These are phyloP conservation scores for Aureobasidium sp. DNA, from an alignment of 2,329 filamentous ascomycete species.

Conservation along the genomic window DNA sequence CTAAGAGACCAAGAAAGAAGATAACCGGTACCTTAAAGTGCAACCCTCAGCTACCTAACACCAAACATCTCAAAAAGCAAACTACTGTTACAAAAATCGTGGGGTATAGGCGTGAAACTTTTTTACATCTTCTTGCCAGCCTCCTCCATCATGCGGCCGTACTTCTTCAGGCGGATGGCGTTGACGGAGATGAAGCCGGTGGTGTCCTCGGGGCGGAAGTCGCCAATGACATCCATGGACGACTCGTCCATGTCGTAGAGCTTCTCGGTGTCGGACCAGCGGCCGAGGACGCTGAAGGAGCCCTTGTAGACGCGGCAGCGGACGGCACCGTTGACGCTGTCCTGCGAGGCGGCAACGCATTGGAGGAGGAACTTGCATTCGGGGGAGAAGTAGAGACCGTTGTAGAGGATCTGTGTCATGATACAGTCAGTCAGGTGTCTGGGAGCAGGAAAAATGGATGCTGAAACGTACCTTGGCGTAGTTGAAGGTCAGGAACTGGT, in stretches of 20 bases:
- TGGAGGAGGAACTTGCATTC: slow-evolving; percentile 66
- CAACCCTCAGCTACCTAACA: background rate
- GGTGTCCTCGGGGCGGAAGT: slow-evolving; percentile 60
- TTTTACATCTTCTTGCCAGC: slow-evolving; percentile 28
- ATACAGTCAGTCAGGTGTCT: background rate
- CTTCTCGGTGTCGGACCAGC: slow-evolving; percentile 59
- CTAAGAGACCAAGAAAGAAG: background rate
- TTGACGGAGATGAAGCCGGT: slow-evolving; percentile 66
- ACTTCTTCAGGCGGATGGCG: slow-evolving; percentile 49
- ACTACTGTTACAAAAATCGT: slow-evolving; percentile 8
- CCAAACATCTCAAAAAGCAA: background rate
- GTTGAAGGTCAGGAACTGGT: slow-evolving; percentile 62
- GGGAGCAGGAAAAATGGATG: slow-evolving; percentile 24
- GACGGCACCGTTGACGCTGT: slow-evolving; percentile 55
- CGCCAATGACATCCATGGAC: slow-evolving; percentile 63
- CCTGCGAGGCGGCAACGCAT: slow-evolving; percentile 54
- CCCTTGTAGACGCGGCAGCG: slow-evolving; percentile 63
- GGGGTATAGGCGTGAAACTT: slow-evolving; percentile 13
- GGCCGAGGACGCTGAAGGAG: slow-evolving; percentile 52
- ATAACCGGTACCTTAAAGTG: background rate
- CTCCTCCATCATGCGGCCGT: slow-evolving; percentile 33
- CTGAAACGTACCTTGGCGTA: slow-evolving; percentile 42
- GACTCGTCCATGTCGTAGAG: slow-evolving; percentile 60
- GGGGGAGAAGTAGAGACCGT: slow-evolving; percentile 62
- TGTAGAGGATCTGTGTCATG: slow-evolving; percentile 41